phyloP scores from a whole-genome alignment of 805 yeast species.

The Suhomyces sp. region DNA sequence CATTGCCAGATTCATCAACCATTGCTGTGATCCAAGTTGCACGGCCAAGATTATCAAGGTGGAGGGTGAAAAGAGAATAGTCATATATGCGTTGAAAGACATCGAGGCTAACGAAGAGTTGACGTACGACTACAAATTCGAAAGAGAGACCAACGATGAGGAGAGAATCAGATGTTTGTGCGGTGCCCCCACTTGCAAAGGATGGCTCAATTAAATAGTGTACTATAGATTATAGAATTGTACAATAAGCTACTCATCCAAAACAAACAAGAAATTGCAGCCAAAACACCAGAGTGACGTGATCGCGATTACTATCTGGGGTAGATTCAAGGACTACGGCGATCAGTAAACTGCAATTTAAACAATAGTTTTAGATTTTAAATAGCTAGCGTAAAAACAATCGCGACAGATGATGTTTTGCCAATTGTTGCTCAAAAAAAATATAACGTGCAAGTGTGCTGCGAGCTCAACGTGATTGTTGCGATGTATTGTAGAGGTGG shows the following conservation, averaged over 20 bases:
- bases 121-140: constrained; percentile 95
- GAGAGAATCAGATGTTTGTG: constrained; percentile 89
- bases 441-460: neutral
- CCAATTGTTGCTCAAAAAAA: neutral
- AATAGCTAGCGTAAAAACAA: neutral
- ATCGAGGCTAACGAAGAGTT: constrained; percentile 86
- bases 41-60: constrained; percentile 95
- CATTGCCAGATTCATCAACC: constrained; percentile 94
- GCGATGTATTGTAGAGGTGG: neutral
- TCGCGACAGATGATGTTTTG: neutral
- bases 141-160: constrained; percentile 81
- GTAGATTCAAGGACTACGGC: neutral
- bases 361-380: neutral
- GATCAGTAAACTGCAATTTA: neutral
- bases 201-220: constrained; percentile 63
- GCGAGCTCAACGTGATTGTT: neutral
- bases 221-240: neutral
- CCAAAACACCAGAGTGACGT: too few species aligned
- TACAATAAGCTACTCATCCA: neutral
- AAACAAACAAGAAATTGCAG: too few species aligned
- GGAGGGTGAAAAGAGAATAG: constrained; percentile 90
- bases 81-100: constrained; percentile 87
- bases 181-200: constrained; percentile 94
- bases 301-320: neutral
- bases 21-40: constrained; percentile 96